A percentile compares a stretch with the other conserved stretches of the same genome.
Conservation (phyloP, 768 basidiomycete genomes). For the Lentinula raphanica region DNA sequence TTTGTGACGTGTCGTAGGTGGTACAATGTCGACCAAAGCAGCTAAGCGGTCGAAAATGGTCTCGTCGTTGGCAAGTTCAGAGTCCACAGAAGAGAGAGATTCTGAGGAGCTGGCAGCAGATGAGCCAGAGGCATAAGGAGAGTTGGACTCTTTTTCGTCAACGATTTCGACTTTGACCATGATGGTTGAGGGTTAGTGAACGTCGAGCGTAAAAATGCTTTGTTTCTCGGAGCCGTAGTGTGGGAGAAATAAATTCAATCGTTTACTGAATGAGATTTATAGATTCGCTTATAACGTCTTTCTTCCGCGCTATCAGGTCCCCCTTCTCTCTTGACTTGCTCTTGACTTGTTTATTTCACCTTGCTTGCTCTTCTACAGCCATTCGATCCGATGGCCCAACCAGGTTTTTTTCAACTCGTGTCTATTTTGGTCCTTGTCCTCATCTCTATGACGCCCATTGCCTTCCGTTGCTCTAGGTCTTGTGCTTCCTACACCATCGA, state of each 20-base stretch:
- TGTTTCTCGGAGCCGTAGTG: slow-evolving; percentile 1
- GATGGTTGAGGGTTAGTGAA: slow-evolving; percentile 13
- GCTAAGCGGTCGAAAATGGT: slow-evolving; percentile 80
- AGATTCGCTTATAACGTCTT: slow-evolving; percentile 3
- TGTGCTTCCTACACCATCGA: slow-evolving; percentile 55
- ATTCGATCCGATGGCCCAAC: slow-evolving; percentile 1
- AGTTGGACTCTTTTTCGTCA: slow-evolving; percentile 62
- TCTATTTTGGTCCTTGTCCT: not conserved
- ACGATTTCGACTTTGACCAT: slow-evolving; percentile 96
- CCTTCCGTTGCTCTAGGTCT: slow-evolving; percentile 38
- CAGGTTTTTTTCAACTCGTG: not conserved
- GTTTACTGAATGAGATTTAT: not conserved
- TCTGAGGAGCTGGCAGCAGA: slow-evolving; percentile 69
- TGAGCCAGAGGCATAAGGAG: slow-evolving; percentile 70
- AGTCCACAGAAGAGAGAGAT: slow-evolving; percentile 77
- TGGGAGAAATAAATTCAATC: not conserved
- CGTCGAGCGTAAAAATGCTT: not conserved
- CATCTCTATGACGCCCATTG: not conserved
- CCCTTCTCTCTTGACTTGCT: not conserved
- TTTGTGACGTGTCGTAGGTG: slow-evolving; percentile 80
- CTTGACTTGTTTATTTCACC: not conserved
- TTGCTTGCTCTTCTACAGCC: not conserved
- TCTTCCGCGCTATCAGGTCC: not conserved
- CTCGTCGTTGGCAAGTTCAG: slow-evolving; percentile 70
- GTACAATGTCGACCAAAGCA: slow-evolving; percentile 94